Evolutionary conservation across 2,329 filamentous ascomycete species (phyloP).

Genomic region (Lojkania enalia): DNA sequence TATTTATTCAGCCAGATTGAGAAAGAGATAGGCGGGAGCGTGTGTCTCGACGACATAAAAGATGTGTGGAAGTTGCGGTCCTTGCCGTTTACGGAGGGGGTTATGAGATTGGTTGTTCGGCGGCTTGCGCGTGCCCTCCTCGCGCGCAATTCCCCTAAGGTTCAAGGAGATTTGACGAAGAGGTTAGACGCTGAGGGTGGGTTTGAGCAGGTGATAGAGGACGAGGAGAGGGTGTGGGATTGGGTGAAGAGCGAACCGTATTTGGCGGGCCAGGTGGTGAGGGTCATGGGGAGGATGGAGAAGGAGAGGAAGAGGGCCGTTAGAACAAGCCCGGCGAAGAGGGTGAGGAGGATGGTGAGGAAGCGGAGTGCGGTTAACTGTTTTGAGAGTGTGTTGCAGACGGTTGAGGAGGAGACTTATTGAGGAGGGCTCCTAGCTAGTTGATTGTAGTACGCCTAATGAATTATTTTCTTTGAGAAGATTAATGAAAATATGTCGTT

Average conservation of each 20-base stretch:
- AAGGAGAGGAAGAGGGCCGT: constrained; percentile 5
- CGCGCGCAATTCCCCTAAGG: not conserved
- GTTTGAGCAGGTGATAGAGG: not conserved
- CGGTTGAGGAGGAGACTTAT: not conserved
- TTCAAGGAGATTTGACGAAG: no score
- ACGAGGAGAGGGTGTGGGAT: not conserved
- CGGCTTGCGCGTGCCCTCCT: constrained; percentile 1
- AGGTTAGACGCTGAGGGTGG: not conserved
- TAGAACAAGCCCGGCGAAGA: not conserved
- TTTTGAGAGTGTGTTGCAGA: not conserved
- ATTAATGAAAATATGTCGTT: no score
- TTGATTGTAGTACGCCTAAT: no score
- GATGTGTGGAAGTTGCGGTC: constrained; percentile 10
- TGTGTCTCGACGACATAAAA: constrained; percentile 2
- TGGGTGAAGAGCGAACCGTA: constrained; percentile 9
- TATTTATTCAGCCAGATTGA: constrained; percentile 2
- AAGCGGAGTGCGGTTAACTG: no score
- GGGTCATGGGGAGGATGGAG: constrained; percentile 4
- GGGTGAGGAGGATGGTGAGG: not conserved
- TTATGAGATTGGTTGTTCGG: constrained; percentile 8
- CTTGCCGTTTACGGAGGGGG: constrained; percentile 15
- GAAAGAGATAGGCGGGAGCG: not conserved
- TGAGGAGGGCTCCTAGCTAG: no score
- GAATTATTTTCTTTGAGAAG: no score
- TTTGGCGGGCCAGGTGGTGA: constrained; percentile 5